Base-by-base conservation (phyloP, 1,284 basidiomycete genomes). In the Austropuccinia psidii region DNA sequence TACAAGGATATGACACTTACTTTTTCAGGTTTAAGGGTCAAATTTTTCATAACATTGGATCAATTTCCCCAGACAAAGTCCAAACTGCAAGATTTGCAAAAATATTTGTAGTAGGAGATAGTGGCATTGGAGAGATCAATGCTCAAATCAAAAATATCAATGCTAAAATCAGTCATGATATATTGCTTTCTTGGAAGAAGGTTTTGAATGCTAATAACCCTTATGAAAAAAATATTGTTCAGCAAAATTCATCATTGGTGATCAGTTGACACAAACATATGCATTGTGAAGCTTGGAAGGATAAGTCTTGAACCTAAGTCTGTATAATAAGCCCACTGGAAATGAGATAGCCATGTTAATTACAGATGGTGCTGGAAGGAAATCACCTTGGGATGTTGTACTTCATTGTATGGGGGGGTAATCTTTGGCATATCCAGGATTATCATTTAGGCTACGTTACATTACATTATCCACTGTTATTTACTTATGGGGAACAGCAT, bases 161-260 rank as follows among this genome's bases (percentile, higher is more conserved):
- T 29, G 6, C 21, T 2, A 29, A 9, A 4, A 43, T 62, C 1
- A 24, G 43, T 4, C 3, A 21, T 1, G 3, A 45, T 1, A 45
- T 49, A 4, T 2, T 67, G 13, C 1, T 3, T 2, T 19, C 11
- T 3, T 67, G 33, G n/a, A 47, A 54, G 41, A 3, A 27, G 15
- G 35, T 55, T 21, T 33, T 67, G 65, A n/a, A 67, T 39, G 39
- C 33, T n/a, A n/a, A n/a, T n/a, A n/a, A n/a, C n/a, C n/a, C n/a
- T n/a, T n/a, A n/a, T n/a, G n/a, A 43, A 13, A 37, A 11, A 67
- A 27, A 67, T 54, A 24, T 35, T 50, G 37, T 67, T 52, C 29
- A 33, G 35, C 2, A 39, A 19, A 29, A 7, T 24, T 29, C 21
- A 55, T 4, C 39, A 57, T 24, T 41, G 1, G 3, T 13, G 35